Conservation (phyloP, 371 early-diverging fungal species). For the Apophysomyces elegans region DNA sequence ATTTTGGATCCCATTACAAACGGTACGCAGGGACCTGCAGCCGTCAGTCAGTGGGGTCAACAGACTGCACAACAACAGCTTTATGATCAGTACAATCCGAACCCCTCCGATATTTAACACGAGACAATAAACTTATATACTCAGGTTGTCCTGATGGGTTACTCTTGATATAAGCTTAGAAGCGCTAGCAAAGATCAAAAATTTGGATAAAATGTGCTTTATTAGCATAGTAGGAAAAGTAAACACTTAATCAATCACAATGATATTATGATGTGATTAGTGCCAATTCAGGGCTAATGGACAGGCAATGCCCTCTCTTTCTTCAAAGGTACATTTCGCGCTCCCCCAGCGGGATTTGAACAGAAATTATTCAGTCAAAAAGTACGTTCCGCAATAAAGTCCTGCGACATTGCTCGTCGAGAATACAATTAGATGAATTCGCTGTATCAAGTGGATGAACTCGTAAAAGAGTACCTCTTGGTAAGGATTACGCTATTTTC, state of each 20-base stretch:
- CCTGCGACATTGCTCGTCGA: slow-evolving; percentile 6
- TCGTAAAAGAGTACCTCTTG: slow-evolving; percentile 71
- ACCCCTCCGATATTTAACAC: slow-evolving; percentile 10
- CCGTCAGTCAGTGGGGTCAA: slow-evolving; percentile 15
- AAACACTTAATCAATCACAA: too few species aligned
- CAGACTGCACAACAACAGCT: slow-evolving; percentile 17
- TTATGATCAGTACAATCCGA: slow-evolving; percentile 18
- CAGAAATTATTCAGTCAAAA: too few species aligned
- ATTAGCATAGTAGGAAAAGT: too few species aligned
- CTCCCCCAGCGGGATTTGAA: too few species aligned
- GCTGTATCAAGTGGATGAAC: slow-evolving; percentile 68
- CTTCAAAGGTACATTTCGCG: too few species aligned
- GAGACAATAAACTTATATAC: background rate
- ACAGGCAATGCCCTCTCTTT: too few species aligned
- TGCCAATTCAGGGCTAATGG: too few species aligned
- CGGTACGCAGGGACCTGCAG: slow-evolving; percentile 23
- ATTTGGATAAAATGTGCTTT: too few species aligned
- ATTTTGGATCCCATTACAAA: slow-evolving; percentile 27
- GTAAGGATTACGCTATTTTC: slow-evolving; percentile 35
- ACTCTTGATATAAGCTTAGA: too few species aligned
- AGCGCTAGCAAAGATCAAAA: too few species aligned
- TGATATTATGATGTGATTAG: too few species aligned
- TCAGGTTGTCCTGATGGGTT: too few species aligned
- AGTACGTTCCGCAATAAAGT: background rate
- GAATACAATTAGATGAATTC: slow-evolving; percentile 54